Base-by-base conservation (phyloP, 179 eudicot genomes). In the Dionaea muscipula region DNA sequence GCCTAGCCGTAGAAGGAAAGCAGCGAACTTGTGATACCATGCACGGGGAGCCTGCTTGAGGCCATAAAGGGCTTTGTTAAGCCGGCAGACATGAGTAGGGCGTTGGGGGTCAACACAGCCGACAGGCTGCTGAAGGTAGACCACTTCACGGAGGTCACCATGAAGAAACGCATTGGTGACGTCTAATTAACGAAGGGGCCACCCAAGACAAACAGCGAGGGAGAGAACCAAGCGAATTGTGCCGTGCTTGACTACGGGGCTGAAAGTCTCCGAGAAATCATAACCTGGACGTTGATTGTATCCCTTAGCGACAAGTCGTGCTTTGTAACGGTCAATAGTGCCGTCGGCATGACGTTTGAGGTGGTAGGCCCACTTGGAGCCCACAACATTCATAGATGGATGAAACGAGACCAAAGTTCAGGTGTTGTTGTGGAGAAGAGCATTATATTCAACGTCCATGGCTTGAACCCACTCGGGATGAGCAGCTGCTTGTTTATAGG, bases 351-450 rank as follows among this genome's bases (percentile, higher is more conserved):
- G 15, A 1, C 1, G 13, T 21, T 47, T 64, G 26, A 37, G 4
- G 17, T 51, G 39, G 11, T 18, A 61, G 17, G 51, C 31, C 57
- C 41, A 61, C 15, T 51, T 24, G 22, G 55, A 47, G 0, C 24
- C 26, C 17, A 55, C 26, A 6, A 9, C n/a, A 8, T 17, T 16
- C 25, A 45, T 21, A 7, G 18, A 15, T 15, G 33, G 13, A 11
- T 54, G 54, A 3, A 16, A 23, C 9, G 26, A 1, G 21, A 36
- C 26, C 2, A 63, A 1, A 0, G 14, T 8, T 60, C 67, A 54
- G 8, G 60, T 63, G 18, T 47, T 13, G 22, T 54, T 63, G n/a
- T 13, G 12, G 16, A 44, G 36, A 0, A 63, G 37, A 17, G 67
- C 60, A 11, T 19, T 9, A 10, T n/a, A 25, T 26, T 64, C 56